Conservation (phyloP, 2,329 filamentous ascomycete genomes). For the Aspergillus clavatus region DNA sequence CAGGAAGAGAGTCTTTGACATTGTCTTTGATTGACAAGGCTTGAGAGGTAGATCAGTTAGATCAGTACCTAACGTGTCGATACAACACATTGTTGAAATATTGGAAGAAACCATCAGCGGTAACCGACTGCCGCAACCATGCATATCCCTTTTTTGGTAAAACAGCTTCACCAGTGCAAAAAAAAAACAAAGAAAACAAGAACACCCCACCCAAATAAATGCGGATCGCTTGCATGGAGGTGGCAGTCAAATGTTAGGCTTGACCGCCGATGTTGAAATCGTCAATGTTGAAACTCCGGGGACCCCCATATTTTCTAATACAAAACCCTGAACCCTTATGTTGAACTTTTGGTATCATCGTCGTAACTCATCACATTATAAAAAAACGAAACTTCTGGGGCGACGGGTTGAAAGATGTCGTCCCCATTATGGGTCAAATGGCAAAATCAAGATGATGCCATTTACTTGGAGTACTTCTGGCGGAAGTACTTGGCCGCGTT, state of each 20-base stretch:
- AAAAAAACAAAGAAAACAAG: too few species aligned
- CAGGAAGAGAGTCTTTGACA: neutral
- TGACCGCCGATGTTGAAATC: slow-evolving; percentile 49
- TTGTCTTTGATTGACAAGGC: slow-evolving; percentile 5
- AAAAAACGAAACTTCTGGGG: slow-evolving; percentile 27
- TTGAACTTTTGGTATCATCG: slow-evolving; percentile 43
- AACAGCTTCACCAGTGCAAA: slow-evolving; percentile 9
- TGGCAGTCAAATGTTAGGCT: slow-evolving; percentile 12
- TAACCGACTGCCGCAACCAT: slow-evolving; percentile 16
- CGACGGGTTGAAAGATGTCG: slow-evolving; percentile 37
- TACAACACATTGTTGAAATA: slow-evolving; percentile 37
- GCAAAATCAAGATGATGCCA: slow-evolving; percentile 8
- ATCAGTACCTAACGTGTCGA: slow-evolving; percentile 14
- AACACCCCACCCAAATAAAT: slow-evolving; percentile 10
- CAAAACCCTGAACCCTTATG: slow-evolving; percentile 37
- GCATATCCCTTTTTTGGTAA: slow-evolving; percentile 8
- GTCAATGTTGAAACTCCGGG: slow-evolving; percentile 42
- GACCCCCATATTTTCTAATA: slow-evolving; percentile 34
- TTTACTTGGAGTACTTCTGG: slow-evolving; percentile 61
- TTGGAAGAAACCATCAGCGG: slow-evolving; percentile 16
- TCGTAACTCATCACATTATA: slow-evolving; percentile 38
- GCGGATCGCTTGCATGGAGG: slow-evolving; percentile 11
- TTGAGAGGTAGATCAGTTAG: slow-evolving; percentile 7
- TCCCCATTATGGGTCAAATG: slow-evolving; percentile 24
- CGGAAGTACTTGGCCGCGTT: slow-evolving; percentile 97